Evolutionary conservation across 495 filamentous ascomycete species (phyloP).

Genomic region (Xylaria telfairii): DNA sequence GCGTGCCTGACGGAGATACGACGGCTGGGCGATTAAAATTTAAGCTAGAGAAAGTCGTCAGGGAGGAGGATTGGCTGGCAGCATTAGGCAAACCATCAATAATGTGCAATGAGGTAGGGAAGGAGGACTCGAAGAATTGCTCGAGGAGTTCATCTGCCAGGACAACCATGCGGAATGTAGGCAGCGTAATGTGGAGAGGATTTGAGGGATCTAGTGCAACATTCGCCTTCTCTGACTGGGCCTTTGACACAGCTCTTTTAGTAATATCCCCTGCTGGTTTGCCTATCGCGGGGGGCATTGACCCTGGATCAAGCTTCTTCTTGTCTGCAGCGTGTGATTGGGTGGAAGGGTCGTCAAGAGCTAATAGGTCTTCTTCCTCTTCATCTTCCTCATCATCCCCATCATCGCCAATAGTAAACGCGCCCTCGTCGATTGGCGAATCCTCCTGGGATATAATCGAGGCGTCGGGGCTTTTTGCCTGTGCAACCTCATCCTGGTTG

Average conservation of each 20-base stretch:
- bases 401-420: slow-evolving; percentile 83
- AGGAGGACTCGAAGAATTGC: slow-evolving; percentile 88
- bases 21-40: slow-evolving; percentile 55
- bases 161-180: slow-evolving; percentile 98
- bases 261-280: slow-evolving; percentile 27
- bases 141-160: slow-evolving; percentile 95
- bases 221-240: slow-evolving; percentile 73
- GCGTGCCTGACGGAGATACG: slow-evolving; percentile 45
- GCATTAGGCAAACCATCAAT: slow-evolving; percentile 51
- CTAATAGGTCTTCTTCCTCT: slow-evolving; percentile 72
- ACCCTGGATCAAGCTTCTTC: slow-evolving; percentile 36
- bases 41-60: slow-evolving; percentile 81
- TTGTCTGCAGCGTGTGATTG: slow-evolving; percentile 41
- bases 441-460: slow-evolving; percentile 28
- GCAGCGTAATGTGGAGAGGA: slow-evolving; percentile 93
- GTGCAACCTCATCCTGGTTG: slow-evolving; percentile 48
- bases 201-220: slow-evolving; percentile 89
- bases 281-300: slow-evolving; percentile 34
- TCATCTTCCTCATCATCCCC: slow-evolving; percentile 66
- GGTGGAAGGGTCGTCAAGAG: slow-evolving; percentile 50
- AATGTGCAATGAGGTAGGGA: slow-evolving; percentile 69
- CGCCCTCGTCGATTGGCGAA: slow-evolving; percentile 44
- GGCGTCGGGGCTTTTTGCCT: slow-evolving; percentile 30
- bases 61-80: slow-evolving; percentile 55
- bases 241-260: slow-evolving; percentile 55